Conservation (phyloP, 495 filamentous ascomycete genomes). For the Elasticomyces elasticus region DNA sequence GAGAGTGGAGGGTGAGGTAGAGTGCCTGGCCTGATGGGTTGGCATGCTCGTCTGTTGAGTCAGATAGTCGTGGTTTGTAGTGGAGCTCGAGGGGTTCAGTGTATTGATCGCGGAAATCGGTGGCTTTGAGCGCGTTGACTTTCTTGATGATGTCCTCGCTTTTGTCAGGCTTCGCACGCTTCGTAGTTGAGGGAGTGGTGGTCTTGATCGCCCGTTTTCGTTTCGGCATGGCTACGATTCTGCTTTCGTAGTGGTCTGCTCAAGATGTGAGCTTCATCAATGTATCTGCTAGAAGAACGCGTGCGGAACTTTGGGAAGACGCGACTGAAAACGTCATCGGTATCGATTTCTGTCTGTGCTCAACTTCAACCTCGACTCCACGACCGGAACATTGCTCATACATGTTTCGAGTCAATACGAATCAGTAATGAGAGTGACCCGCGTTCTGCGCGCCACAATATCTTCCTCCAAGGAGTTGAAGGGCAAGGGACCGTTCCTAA, state of each 20-base stretch:
- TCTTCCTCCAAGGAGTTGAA: conserved; percentile 10
- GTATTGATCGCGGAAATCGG: not conserved
- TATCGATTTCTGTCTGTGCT: too few relatives aligned
- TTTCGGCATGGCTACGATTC: not conserved
- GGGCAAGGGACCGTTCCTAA: conserved; percentile 23
- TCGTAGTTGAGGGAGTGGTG: not conserved
- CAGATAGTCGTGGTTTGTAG: not conserved
- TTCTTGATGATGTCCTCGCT: conserved; percentile 4
- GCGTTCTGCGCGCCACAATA: conserved; percentile 5
- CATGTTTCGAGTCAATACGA: too few relatives aligned
- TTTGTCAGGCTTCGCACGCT: not conserved
- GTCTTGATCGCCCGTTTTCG: not conserved
- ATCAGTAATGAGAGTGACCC: too few relatives aligned
- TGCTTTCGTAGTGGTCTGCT: too few relatives aligned
- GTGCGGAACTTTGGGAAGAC: too few relatives aligned
- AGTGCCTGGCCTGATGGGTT: not conserved
- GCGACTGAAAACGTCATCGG: too few relatives aligned
- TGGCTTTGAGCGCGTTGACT: not conserved
- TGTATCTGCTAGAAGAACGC: too few relatives aligned
- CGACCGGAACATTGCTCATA: too few relatives aligned
- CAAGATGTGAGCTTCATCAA: too few relatives aligned
- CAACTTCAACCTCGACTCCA: too few relatives aligned
- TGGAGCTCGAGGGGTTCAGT: not conserved
- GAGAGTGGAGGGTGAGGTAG: conserved; percentile 38
- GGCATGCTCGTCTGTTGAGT: conserved; percentile 29